These are phyloP conservation scores for Aspergillus sparsus DNA, from an alignment of 495 filamentous ascomycete genomes.

Conservation along the genomic window DNA sequence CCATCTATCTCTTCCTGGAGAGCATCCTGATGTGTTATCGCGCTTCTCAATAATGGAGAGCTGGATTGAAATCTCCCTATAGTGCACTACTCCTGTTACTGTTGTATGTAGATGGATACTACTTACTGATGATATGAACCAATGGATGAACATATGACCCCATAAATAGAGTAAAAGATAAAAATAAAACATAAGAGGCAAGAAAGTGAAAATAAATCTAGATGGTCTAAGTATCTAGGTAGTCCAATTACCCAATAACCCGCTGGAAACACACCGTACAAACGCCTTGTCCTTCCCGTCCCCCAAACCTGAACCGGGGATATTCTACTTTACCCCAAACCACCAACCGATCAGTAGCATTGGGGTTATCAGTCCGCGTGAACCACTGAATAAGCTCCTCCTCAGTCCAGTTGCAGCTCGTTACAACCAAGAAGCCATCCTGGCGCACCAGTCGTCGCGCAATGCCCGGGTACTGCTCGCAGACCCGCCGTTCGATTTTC, in stretches of 20 bases:
- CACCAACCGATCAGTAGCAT: constrained; percentile 40
- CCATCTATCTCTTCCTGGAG: constrained; percentile 71
- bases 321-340: constrained; percentile 72
- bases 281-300: constrained; percentile 80
- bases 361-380: constrained; percentile 31
- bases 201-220: no score
- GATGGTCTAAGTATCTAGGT: not conserved
- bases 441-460: constrained; percentile 64
- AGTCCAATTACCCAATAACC: constrained; percentile 9
- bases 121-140: not conserved
- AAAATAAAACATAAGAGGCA: not conserved
- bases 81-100: not conserved
- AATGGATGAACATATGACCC: not conserved
- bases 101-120: not conserved
- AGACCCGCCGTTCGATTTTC: constrained; percentile 50
- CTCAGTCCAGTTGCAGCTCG: constrained; percentile 98
- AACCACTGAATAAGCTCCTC: constrained; percentile 81
- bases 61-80: no score
- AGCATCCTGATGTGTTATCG: constrained; percentile 55
- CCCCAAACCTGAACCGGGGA: constrained; percentile 82
- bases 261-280: constrained; percentile 73
- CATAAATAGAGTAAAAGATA: not conserved
- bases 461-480: constrained; percentile 70
- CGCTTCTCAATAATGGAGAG: constrained; percentile 48
- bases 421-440: constrained; percentile 77